These are phyloP conservation scores for Phytophthora parvispora DNA, from an alignment of 352 stramenopile genomes.

Conservation along the genomic window DNA sequence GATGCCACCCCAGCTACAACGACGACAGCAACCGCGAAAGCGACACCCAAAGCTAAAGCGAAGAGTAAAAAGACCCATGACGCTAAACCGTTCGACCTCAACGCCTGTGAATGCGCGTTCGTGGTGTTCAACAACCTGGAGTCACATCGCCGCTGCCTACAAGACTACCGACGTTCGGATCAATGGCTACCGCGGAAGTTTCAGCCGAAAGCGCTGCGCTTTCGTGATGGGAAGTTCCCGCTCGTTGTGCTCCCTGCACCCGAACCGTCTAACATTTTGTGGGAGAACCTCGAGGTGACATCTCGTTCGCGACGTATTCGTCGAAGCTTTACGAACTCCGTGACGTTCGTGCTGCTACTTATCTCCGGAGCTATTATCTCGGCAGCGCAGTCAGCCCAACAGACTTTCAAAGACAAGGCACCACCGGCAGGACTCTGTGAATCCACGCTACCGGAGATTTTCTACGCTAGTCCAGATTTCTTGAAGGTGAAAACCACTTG, in stretches of 20 bases:
- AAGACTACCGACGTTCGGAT: slow-evolving; percentile 77
- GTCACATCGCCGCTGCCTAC: slow-evolving; percentile 73
- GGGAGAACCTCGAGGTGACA: slow-evolving; percentile 88
- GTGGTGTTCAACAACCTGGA: slow-evolving; percentile 92
- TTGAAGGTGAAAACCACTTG: slow-evolving; percentile 44
- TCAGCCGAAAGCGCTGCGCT: slow-evolving; percentile 69
- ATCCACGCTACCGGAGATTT: slow-evolving; percentile 58
- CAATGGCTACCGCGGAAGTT: slow-evolving; percentile 53
- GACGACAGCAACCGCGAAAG: slow-evolving; percentile 15
- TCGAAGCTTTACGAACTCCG: slow-evolving; percentile 71
- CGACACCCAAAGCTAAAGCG: slow-evolving; percentile 29
- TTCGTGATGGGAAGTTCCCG: slow-evolving; percentile 56
- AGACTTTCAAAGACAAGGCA: slow-evolving; percentile 78
- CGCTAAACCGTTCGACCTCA: slow-evolving; percentile 57
- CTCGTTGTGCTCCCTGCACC: slow-evolving; percentile 66
- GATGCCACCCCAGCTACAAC: background rate
- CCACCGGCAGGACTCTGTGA: slow-evolving; percentile 69
- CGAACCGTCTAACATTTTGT: slow-evolving; percentile 90
- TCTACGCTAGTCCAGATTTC: slow-evolving; percentile 56
- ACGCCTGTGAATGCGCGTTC: slow-evolving; percentile 83
- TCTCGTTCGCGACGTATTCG: slow-evolving; percentile 66
- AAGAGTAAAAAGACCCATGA: slow-evolving; percentile 33
- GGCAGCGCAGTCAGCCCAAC: slow-evolving; percentile 74
- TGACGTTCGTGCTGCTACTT: slow-evolving; percentile 83
- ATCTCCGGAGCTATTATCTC: slow-evolving; percentile 82